Conservation (phyloP, 495 filamentous ascomycete species). For the Immersiella caudata region DNA sequence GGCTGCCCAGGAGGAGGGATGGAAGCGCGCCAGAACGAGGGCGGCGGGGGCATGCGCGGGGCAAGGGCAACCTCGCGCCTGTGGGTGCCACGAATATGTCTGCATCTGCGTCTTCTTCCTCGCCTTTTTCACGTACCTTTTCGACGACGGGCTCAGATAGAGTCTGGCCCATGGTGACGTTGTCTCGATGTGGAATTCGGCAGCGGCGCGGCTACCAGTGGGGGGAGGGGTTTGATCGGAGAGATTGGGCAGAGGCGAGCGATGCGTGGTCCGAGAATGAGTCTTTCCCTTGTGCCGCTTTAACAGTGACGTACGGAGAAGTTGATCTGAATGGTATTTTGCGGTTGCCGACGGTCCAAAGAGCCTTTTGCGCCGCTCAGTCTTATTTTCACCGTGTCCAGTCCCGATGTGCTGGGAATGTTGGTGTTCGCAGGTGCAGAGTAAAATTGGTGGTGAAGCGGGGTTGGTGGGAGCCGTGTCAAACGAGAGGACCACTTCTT, state of each 20-base stretch:
- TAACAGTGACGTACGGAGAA: slow-evolving; percentile 9
- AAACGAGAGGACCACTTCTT: slow-evolving; percentile 22
- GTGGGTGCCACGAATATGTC: neutral
- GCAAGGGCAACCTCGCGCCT: neutral
- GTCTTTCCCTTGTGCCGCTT: neutral
- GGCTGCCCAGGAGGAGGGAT: neutral
- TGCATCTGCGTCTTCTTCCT: neutral
- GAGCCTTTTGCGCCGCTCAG: neutral
- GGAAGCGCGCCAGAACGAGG: neutral
- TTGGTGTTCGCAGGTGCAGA: slow-evolving; percentile 29
- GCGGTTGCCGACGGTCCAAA: neutral
- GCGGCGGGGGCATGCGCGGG: neutral
- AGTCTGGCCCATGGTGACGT: slow-evolving; percentile 88
- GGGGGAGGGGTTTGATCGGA: slow-evolving; percentile 25
- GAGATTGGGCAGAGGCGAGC: slow-evolving; percentile 20
- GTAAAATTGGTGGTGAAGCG: slow-evolving; percentile 36
- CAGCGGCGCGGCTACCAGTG: slow-evolving; percentile 34
- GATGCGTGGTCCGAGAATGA: neutral
- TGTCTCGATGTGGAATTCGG: slow-evolving; percentile 25
- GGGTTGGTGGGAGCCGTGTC: slow-evolving; percentile 26
- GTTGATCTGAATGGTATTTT: slow-evolving; percentile 6
- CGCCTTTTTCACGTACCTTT: slow-evolving; percentile 71
- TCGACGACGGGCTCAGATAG: slow-evolving; percentile 98
- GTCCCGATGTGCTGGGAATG: slow-evolving; percentile 22
- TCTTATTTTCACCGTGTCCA: slow-evolving; percentile 21